A percentile compares a stretch with the other conserved stretches of the same genome.
phyloP scores from a whole-genome alignment of 768 basidiomycete genomes.

The Cyathus striatus region DNA sequence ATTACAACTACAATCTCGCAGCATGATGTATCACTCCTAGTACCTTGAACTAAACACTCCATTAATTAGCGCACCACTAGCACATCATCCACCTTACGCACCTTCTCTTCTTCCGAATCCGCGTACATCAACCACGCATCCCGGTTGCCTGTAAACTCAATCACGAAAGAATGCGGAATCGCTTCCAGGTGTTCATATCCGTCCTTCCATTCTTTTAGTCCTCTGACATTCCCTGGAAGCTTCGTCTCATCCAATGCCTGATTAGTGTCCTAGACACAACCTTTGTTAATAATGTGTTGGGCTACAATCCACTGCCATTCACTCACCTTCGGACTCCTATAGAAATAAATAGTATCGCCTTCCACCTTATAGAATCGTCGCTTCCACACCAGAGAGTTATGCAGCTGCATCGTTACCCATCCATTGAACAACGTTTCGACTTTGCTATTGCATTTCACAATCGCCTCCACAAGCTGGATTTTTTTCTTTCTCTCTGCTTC shows the following conservation, averaged over 20 bases:
- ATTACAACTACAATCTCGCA: slow-evolving; percentile 36
- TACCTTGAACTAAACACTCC: slow-evolving; percentile 31
- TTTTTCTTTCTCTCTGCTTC: slow-evolving; percentile 39
- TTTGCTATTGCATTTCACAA: slow-evolving; percentile 29
- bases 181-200: slow-evolving; percentile 65
- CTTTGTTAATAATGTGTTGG: slow-evolving; percentile 2
- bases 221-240: slow-evolving; percentile 40
- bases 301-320: neutral
- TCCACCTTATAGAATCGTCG: slow-evolving; percentile 59
- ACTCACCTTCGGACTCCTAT: slow-evolving; percentile 46
- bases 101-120: slow-evolving; percentile 64
- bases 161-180: slow-evolving; percentile 61
- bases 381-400: slow-evolving; percentile 53
- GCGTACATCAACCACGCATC: slow-evolving; percentile 54
- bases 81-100: slow-evolving; percentile 12
- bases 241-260: slow-evolving; percentile 36
- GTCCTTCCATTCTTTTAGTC: slow-evolving; percentile 57
- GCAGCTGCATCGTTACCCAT: slow-evolving; percentile 59
- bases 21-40: slow-evolving; percentile 41
- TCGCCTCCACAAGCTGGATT: slow-evolving; percentile 41
- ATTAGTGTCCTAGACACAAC: slow-evolving; percentile 27
- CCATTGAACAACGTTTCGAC: slow-evolving; percentile 37
- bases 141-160: slow-evolving; percentile 49
- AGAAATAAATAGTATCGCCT: slow-evolving; percentile 41
- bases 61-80: slow-evolving; percentile 4